Conservation (phyloP, 345 rosid species). For the Rubroshorea leprosula region DNA sequence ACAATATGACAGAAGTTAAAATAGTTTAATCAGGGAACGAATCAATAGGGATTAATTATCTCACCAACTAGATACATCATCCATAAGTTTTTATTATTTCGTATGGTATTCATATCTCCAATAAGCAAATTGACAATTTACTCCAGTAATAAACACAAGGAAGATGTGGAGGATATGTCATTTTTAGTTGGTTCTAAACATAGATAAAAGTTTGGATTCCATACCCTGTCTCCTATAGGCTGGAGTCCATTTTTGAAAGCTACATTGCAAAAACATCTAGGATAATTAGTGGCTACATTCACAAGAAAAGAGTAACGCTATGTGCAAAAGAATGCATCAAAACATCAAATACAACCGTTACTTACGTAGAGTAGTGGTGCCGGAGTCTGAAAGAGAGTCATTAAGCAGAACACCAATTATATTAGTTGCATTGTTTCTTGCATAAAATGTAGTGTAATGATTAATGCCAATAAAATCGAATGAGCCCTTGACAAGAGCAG, state of each 20-base stretch:
- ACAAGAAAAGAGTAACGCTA: too few species aligned
- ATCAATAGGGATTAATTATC: too few species aligned
- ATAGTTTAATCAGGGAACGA: not conserved
- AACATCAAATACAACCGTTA: not conserved
- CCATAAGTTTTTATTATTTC: too few species aligned
- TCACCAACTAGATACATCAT: too few species aligned
- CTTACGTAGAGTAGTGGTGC: slow-evolving; percentile 76
- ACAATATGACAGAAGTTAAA: slow-evolving; percentile 7
- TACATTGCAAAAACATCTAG: too few species aligned
- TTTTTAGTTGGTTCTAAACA: not conserved
- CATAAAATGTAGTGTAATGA: slow-evolving; percentile 87
- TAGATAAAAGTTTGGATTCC: slow-evolving; percentile 1
- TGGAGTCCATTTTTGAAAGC: slow-evolving; percentile 43
- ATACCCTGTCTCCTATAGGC: slow-evolving; percentile 72
- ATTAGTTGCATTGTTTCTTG: slow-evolving; percentile 29
- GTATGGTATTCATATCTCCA: too few species aligned
- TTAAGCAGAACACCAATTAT: slow-evolving; percentile 39
- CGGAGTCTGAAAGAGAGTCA: slow-evolving; percentile 75
- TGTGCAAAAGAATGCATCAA: not conserved
- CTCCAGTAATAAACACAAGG: too few species aligned
- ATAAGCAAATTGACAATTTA: too few species aligned
- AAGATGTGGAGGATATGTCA: not conserved
- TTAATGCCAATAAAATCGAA: slow-evolving; percentile 90
- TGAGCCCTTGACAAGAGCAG: slow-evolving; percentile 67
- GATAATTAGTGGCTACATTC: too few species aligned